A percentile compares a stretch with the other conserved stretches of the same genome.
Conservation (phyloP, 73 alveolate genomes). For the Paramecium sexaurelia region DNA sequence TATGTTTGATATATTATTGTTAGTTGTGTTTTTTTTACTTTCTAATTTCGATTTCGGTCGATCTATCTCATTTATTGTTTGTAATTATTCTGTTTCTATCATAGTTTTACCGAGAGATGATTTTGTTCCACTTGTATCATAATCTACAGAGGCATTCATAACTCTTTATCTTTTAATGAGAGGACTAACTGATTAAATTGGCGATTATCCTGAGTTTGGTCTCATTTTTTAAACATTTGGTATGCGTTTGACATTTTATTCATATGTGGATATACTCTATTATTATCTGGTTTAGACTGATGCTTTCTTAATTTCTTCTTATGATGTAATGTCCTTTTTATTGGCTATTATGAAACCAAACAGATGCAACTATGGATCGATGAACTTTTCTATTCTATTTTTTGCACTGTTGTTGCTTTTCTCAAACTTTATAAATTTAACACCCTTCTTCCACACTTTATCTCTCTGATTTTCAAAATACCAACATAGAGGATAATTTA, state of each 20-base stretch:
- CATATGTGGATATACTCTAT: neutral
- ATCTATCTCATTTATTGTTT: neutral
- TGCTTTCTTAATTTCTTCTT: neutral
- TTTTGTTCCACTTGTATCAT: conserved; percentile 23
- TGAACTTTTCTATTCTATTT: neutral
- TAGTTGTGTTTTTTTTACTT: neutral
- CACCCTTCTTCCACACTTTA: conserved; percentile 33
- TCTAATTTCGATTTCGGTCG: neutral
- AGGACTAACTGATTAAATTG: conserved; percentile 33
- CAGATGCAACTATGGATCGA: conserved; percentile 40
- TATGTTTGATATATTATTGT: neutral
- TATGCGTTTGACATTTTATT: neutral
- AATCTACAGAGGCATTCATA: conserved; percentile 20
- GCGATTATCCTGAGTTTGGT: neutral
- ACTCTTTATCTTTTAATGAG: neutral
- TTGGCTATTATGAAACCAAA: conserved; percentile 45
- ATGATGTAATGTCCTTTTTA: neutral
- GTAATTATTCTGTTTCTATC: neutral
- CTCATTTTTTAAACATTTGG: neutral
- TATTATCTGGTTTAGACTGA: neutral
- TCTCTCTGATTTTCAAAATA: conserved; percentile 55
- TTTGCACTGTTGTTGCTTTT: neutral
- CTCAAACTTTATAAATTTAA: conserved; percentile 31
- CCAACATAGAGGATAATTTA: conserved; percentile 54
- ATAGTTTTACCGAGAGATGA: neutral